Conservation (phyloP, 164 flowering plant species). For the Vitis labrusca region DNA sequence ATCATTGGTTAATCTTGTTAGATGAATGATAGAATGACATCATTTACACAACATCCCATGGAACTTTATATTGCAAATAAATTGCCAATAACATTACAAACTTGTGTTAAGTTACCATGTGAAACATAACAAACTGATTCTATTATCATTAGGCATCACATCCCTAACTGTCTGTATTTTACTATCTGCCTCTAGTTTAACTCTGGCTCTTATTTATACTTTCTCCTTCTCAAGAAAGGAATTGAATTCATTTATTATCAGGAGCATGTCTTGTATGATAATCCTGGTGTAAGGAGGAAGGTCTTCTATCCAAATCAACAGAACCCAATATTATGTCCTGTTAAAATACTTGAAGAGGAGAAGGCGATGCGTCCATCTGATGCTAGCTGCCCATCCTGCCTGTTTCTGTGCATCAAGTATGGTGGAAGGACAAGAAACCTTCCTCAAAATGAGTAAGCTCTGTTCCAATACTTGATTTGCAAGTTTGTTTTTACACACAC, state of each 20-base stretch:
- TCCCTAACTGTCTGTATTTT: background rate
- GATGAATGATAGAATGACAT: no score
- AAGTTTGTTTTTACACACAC: background rate
- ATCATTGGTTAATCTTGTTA: no score
- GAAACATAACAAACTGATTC: background rate
- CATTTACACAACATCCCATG: no score
- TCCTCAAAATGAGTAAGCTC: slow-evolving; percentile 60
- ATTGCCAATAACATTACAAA: no score
- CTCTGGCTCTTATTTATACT: background rate
- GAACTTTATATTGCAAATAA: no score
- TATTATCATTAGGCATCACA: background rate
- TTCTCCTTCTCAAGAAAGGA: background rate
- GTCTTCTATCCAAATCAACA: slow-evolving; percentile 51
- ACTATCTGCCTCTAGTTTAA: background rate
- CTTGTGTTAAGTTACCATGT: no score
- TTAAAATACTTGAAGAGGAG: slow-evolving; percentile 60
- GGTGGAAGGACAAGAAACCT: slow-evolving; percentile 66
- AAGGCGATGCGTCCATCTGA: slow-evolving; percentile 60
- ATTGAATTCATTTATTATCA: slow-evolving; percentile 12
- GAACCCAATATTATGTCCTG: slow-evolving; percentile 55
- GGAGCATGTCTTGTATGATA: slow-evolving; percentile 63
- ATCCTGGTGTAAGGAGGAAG: slow-evolving; percentile 53
- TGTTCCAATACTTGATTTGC: background rate
- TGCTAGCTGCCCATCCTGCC: slow-evolving; percentile 52
- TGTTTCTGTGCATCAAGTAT: slow-evolving; percentile 66